A percentile compares a stretch with the other conserved stretches of the same genome.
Conservation (phyloP, 305 asterid genomes). For the Solanum hybrid region DNA sequence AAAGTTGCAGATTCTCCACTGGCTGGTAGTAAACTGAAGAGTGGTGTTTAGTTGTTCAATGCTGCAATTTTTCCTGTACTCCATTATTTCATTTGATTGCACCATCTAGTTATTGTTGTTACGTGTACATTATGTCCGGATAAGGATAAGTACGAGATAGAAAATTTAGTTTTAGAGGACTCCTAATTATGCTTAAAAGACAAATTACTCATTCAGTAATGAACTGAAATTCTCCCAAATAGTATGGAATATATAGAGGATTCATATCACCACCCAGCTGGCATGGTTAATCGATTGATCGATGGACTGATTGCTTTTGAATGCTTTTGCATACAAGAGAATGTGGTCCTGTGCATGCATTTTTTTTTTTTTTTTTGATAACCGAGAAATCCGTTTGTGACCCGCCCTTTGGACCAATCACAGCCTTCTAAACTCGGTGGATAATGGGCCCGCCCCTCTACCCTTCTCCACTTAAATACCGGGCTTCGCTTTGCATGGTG, state of each 20-base stretch:
- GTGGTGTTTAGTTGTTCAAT: background rate
- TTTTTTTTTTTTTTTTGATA: too few relatives aligned
- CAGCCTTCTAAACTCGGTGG: too few relatives aligned
- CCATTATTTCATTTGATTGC: background rate
- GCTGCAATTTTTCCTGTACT: background rate
- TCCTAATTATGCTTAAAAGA: background rate
- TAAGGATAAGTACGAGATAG: background rate
- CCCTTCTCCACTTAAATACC: too few relatives aligned
- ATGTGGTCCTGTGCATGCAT: background rate
- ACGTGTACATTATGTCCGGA: background rate
- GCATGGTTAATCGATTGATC: background rate
- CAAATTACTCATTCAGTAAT: background rate
- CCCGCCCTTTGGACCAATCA: too few relatives aligned
- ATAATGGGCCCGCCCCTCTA: too few relatives aligned
- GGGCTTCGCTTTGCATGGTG: too few relatives aligned
- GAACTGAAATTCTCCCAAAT: background rate
- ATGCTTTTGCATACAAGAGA: background rate
- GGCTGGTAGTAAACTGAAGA: slow-evolving; percentile 2
- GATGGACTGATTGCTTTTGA: background rate
- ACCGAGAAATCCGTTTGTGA: too few relatives aligned
- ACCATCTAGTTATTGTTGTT: background rate
- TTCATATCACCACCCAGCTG: background rate
- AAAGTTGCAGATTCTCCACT: background rate
- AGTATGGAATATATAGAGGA: background rate
- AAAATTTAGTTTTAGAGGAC: background rate